Base-by-base conservation (phyloP, 768 basidiomycete species). In the Leucocoprinus birnbaumii region DNA sequence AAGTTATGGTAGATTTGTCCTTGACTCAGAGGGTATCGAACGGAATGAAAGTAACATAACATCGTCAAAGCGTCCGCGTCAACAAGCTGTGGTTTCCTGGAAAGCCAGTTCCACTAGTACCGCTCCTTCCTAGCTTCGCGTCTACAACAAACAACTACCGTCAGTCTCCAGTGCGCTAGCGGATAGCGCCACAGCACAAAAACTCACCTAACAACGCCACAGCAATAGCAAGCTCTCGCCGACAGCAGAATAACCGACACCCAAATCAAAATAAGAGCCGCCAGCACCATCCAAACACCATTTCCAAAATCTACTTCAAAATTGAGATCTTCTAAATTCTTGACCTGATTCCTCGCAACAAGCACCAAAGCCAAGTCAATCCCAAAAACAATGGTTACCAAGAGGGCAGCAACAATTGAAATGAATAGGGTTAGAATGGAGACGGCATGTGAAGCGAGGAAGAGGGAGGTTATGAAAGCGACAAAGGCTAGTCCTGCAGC, bases 231-330 rank as follows among this genome's bases (percentile, higher is more conserved):
- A 14, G 79, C 81, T 26, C 84, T 74, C 16, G 82, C 80, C 37
- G 83, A 82, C 45, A 89, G 71, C n/a, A 81, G 62, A 26, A 87
- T 63, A 34, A 89, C 78, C 0, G 80, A 80, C 2, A 79, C 42
- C 86, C 87, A 90, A 1, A 80, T 76, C 59, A 82, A 65, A 9
- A 80, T 58, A 50, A 81, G 68, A 14, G 80, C 83, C 3, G 63
- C 73, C 40, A 90, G 60, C n/a, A 82, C 76, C 80, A 91, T 80
- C 88, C 88, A 91, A 7, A 86, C 78, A 8, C 67, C 87, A 57
- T 84, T 83, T n/a, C 89, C 87, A 67, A 80, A 87, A 11, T 66
- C 57, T 8, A 85, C 75, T 0, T 60, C 66, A 24, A 89, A 73
- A 43, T 68, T 58, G 44, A 76, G 69, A 7, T 66, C 70, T 0